phyloP scores from a whole-genome alignment of 371 early-diverging fungal species.

The Mortierella sp. region DNA sequence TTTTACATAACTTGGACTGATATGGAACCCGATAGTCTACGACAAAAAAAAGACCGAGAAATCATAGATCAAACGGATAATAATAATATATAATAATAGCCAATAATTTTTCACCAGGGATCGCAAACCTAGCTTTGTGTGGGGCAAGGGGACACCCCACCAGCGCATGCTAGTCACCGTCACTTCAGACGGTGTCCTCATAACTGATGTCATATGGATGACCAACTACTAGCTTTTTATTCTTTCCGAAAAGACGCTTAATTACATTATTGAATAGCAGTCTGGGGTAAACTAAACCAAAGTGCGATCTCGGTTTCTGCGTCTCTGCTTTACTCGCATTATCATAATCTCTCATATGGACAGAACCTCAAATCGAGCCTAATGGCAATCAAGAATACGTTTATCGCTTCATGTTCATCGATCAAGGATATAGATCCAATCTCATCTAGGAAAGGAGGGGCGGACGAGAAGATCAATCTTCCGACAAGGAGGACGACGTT shows the following conservation, averaged over 20 bases:
- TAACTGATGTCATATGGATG: neutral
- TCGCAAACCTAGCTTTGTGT: constrained; percentile 3
- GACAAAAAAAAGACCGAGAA: neutral
- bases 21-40: neutral
- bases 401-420: neutral
- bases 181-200: neutral
- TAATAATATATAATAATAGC: neutral
- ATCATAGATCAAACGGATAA: constrained; percentile 7
- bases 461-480: constrained; percentile 11
- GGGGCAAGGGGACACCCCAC: neutral
- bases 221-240: neutral
- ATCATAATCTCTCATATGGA: neutral
- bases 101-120: neutral
- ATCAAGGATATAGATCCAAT: neutral
- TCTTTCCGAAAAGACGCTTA: neutral
- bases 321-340: too few species aligned
- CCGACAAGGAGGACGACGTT: constrained; percentile 6
- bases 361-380: neutral
- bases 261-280: neutral
- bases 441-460: neutral
- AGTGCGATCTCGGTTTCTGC: too few species aligned
- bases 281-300: too few species aligned
- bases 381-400: neutral
- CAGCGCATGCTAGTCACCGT: neutral
- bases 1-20: neutral